These are phyloP conservation scores for Termitomyces heimii DNA, from an alignment of 768 basidiomycete genomes.

Conservation along the genomic window DNA sequence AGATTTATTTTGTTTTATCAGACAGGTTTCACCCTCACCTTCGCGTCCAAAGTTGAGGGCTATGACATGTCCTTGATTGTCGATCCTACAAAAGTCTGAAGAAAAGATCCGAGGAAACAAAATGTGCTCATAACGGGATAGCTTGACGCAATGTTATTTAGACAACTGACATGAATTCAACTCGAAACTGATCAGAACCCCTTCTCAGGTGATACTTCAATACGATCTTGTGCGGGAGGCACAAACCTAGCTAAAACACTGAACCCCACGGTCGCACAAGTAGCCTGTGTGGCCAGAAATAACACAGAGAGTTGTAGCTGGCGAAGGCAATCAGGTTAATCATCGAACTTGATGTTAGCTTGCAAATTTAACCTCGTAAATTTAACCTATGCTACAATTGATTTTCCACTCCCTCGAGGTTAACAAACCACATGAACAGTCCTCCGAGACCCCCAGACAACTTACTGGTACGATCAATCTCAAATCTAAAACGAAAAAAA, in stretches of 20 bases:
- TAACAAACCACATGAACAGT: background rate
- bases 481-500: background rate
- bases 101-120: too few relatives aligned
- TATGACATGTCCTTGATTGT: too few relatives aligned
- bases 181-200: background rate
- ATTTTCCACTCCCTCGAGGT: too few relatives aligned
- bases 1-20: constrained; percentile 13
- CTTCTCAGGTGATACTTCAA: background rate
- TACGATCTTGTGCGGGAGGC: background rate
- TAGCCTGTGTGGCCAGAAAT: too few relatives aligned
- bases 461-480: background rate
- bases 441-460: background rate
- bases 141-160: background rate
- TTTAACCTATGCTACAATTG: too few relatives aligned
- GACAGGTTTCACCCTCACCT: too few relatives aligned
- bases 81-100: too few relatives aligned
- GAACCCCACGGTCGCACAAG: background rate
- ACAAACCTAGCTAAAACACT: background rate
- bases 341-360: background rate
- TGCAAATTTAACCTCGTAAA: too few relatives aligned
- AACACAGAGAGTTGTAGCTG: background rate
- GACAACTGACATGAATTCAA: too few relatives aligned
- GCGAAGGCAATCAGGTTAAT: too few relatives aligned
- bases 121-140: background rate
- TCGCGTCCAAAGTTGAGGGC: too few relatives aligned